phyloP scores from a whole-genome alignment of 257 asterid genomes.

The Solanum sparsipilum region DNA sequence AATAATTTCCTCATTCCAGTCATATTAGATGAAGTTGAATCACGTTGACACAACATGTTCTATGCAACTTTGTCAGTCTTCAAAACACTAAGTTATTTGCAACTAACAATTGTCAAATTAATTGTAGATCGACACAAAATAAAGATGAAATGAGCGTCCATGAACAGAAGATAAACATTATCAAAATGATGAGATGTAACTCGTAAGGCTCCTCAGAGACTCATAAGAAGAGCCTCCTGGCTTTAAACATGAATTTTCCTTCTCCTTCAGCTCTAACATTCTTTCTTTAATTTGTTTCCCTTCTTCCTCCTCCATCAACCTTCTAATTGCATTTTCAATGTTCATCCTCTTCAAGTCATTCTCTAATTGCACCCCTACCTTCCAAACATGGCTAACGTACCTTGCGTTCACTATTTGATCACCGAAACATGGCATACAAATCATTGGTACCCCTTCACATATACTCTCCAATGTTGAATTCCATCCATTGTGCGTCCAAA shows the following conservation, averaged over 20 bases:
- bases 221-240: constrained; percentile 30
- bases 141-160: background rate
- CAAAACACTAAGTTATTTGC: too few relatives aligned
- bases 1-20: too few relatives aligned
- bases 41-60: too few relatives aligned
- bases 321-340: constrained; percentile 2
- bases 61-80: too few relatives aligned
- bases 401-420: constrained; percentile 16
- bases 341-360: background rate
- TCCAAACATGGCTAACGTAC: constrained; percentile 13
- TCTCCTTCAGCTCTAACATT: constrained; percentile 12
- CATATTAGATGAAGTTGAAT: too few relatives aligned
- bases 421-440: constrained; percentile 10
- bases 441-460: constrained; percentile 9
- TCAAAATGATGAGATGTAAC: constrained; percentile 14
- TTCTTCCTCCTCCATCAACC: constrained; percentile 12
- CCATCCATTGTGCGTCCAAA: constrained; percentile 13
- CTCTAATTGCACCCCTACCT: constrained; percentile 10
- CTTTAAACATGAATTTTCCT: constrained; percentile 11
- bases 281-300: constrained; percentile 26
- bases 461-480: constrained; percentile 14
- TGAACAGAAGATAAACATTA: background rate
- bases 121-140: background rate
- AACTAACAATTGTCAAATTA: too few relatives aligned
- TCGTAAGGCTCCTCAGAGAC: constrained; percentile 14